phyloP scores from a whole-genome alignment of 371 early-diverging fungal genomes.

The Apophysomyces elegans region DNA sequence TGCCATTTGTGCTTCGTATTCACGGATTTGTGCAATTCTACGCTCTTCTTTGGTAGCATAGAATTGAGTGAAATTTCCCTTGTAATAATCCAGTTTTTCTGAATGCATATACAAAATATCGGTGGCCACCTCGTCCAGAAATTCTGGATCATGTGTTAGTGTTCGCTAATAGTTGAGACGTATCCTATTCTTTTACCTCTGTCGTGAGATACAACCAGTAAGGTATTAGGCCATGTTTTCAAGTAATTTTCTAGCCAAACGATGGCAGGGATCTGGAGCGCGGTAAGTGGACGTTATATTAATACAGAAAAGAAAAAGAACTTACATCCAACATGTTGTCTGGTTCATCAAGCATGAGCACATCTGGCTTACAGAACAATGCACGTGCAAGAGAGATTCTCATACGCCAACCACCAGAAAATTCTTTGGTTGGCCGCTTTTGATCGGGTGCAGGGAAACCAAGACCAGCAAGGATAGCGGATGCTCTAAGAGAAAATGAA shows the following conservation, averaged over 20 bases:
- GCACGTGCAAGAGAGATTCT: slow-evolving; percentile 96
- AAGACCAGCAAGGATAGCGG: slow-evolving; percentile 92
- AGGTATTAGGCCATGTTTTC: slow-evolving; percentile 87
- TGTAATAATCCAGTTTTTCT: slow-evolving; percentile 91
- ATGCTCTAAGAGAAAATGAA: slow-evolving; percentile 61
- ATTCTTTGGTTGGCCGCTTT: slow-evolving; percentile 82
- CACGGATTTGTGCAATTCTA: slow-evolving; percentile 83
- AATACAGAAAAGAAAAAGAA: neutral
- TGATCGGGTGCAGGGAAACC: slow-evolving; percentile 89
- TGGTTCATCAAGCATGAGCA: slow-evolving; percentile 98
- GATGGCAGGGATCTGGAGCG: slow-evolving; percentile 80
- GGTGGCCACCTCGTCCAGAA: slow-evolving; percentile 95
- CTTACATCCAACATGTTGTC: slow-evolving; percentile 93
- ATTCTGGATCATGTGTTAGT: slow-evolving; percentile 58
- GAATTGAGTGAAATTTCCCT: slow-evolving; percentile 94
- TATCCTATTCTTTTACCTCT: slow-evolving; percentile 47
- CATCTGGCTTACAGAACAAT: slow-evolving; percentile 93
- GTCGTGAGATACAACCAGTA: slow-evolving; percentile 98
- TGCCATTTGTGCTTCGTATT: slow-evolving; percentile 94
- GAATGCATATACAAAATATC: slow-evolving; percentile 96
- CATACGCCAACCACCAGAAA: slow-evolving; percentile 97
- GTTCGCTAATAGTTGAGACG: neutral
- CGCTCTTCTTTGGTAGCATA: slow-evolving; percentile 90
- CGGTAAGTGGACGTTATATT: neutral
- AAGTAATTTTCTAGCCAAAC: slow-evolving; percentile 97